Evolutionary conservation across 148 eudicot genomes (phyloP).

Genomic region (Spergularia marina): DNA sequence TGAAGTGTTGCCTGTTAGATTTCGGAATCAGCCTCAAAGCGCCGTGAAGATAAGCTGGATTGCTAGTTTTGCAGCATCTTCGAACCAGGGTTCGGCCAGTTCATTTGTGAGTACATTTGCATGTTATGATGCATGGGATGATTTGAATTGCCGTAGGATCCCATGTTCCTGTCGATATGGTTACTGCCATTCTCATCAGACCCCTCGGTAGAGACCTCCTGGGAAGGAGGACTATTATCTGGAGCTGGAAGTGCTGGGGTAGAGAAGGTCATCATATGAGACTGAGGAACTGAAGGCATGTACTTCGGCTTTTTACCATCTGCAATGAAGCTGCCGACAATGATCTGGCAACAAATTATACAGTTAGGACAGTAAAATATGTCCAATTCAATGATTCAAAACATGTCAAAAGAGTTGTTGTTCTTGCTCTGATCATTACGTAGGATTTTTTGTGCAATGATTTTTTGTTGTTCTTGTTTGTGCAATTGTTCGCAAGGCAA

Average conservation of each 20-base stretch:
- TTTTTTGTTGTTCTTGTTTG: no score
- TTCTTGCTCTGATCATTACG: background rate
- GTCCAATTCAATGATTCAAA: background rate
- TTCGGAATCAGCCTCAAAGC: conserved; percentile 29
- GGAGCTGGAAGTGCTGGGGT: conserved; percentile 36
- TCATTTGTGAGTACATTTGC: conserved; percentile 63
- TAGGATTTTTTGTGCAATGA: background rate
- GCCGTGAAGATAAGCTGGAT: conserved; percentile 15
- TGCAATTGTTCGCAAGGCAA: background rate
- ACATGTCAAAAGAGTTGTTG: background rate
- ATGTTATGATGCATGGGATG: conserved; percentile 59
- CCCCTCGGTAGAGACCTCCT: conserved; percentile 67
- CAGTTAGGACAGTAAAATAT: conserved; percentile 4
- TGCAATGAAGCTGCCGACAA: conserved; percentile 87
- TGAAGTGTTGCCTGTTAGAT: conserved; percentile 38
- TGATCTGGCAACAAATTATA: conserved; percentile 44
- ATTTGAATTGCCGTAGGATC: conserved; percentile 46
- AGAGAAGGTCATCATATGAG: conserved; percentile 41
- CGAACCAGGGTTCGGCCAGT: conserved; percentile 55
- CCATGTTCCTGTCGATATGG: conserved; percentile 41
- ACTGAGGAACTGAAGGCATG: conserved; percentile 49
- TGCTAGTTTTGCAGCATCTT: conserved; percentile 50
- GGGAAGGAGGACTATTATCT: conserved; percentile 55
- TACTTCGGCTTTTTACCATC: conserved; percentile 76
- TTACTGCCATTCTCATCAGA: conserved; percentile 63